Conservation (phyloP, 1,139 yeast species). For the Debaryomycetaceae sp. region DNA sequence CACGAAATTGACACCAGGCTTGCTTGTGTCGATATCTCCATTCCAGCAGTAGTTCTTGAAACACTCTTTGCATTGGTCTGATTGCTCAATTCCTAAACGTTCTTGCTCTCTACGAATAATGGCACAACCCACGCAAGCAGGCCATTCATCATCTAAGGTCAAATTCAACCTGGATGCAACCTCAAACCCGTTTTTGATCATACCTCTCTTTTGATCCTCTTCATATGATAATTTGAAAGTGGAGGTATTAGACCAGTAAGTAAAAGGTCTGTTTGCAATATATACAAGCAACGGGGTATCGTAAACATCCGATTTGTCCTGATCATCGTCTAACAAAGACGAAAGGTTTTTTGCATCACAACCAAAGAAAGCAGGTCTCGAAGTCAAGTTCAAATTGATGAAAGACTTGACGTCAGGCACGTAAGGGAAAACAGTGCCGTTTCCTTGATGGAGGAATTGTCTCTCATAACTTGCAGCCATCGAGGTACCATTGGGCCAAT, state of each 20-base stretch:
- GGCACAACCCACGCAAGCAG: slow-evolving; percentile 47
- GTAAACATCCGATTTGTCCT: slow-evolving; percentile 24
- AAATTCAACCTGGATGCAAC: slow-evolving; percentile 31
- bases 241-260: slow-evolving; percentile 36
- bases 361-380: slow-evolving; percentile 40
- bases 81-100: slow-evolving; percentile 32
- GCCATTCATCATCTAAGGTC: slow-evolving; percentile 37
- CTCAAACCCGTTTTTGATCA: slow-evolving; percentile 42
- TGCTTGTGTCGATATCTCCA: slow-evolving; percentile 13
- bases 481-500: slow-evolving; percentile 81
- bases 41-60: slow-evolving; percentile 41
- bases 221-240: slow-evolving; percentile 39
- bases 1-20: slow-evolving; percentile 26
- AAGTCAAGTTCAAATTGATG: slow-evolving; percentile 23
- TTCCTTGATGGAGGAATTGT: slow-evolving; percentile 43
- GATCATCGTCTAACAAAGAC: slow-evolving; percentile 22
- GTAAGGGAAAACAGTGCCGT: slow-evolving; percentile 39
- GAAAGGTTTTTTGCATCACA: slow-evolving; percentile 33
- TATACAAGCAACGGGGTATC: slow-evolving; percentile 41
- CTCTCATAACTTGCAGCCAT: slow-evolving; percentile 52
- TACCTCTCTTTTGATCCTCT: slow-evolving; percentile 26
- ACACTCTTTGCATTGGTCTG: slow-evolving; percentile 39
- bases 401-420: slow-evolving; percentile 34
- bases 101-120: slow-evolving; percentile 43
- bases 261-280: slow-evolving; percentile 30